Evolutionary conservation across 495 filamentous ascomycete genomes (phyloP).

Genomic region (Tuber borchii): DNA sequence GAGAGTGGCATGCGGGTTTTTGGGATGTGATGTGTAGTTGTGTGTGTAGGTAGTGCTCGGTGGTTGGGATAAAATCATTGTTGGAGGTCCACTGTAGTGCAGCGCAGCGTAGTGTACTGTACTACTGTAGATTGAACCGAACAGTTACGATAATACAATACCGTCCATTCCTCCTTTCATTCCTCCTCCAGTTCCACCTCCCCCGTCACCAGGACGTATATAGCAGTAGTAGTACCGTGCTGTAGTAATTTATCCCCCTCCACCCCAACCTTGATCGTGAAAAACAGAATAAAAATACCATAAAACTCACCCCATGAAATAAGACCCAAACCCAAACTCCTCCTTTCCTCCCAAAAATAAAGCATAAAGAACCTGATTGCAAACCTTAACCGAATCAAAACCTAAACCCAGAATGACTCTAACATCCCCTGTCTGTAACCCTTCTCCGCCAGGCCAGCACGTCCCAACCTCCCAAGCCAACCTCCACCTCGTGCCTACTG

Average conservation of each 20-base stretch:
- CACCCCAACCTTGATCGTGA: neutral
- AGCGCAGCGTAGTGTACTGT: neutral
- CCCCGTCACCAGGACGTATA: neutral
- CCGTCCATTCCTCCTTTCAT: neutral
- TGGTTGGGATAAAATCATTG: conserved; percentile 1
- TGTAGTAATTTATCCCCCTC: neutral
- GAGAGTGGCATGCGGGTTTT: too few species aligned
- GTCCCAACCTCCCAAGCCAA: neutral
- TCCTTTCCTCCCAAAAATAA: neutral
- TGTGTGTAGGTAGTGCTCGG: neutral
- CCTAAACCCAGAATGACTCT: neutral
- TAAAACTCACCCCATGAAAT: neutral
- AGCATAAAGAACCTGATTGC: neutral
- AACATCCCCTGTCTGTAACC: neutral
- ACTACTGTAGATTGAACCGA: neutral
- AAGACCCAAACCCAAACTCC: conserved; percentile 1
- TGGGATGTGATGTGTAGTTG: neutral
- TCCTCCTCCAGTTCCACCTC: neutral
- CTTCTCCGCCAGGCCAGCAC: neutral
- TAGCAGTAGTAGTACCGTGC: neutral
- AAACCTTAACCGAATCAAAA: neutral
- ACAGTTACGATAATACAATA: conserved; percentile 1
- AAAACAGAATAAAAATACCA: neutral
- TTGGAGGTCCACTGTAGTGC: neutral
- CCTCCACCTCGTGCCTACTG: neutral